Evolutionary conservation across 495 filamentous ascomycete genomes (phyloP).

Genomic region (Xylaria venustula): DNA sequence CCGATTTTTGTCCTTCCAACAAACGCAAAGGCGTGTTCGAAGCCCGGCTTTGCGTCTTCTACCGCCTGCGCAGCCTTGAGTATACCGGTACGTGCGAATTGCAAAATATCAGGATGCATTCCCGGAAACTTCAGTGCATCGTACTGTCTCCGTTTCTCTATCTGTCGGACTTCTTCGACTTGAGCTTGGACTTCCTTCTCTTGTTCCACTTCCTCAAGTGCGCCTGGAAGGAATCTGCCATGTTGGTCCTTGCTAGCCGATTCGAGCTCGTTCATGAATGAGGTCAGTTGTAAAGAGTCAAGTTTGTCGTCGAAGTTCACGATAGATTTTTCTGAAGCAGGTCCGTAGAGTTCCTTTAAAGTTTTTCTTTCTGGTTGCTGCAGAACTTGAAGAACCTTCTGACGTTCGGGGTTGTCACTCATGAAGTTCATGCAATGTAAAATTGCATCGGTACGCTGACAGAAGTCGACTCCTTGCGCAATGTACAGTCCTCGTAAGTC

Average conservation of each 20-base stretch:
- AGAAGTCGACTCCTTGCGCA: constrained; percentile 59
- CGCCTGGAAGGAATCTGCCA: constrained; percentile 1
- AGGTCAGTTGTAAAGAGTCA: constrained; percentile 7
- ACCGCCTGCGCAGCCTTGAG: constrained; percentile 1
- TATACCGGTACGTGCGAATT: constrained; percentile 25
- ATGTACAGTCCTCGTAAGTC: constrained; percentile 56
- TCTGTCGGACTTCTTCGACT: constrained; percentile 50
- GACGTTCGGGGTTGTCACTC: constrained; percentile 6
- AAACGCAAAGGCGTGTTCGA: constrained; percentile 27
- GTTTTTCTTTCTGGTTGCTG: constrained; percentile 39
- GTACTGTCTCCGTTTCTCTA: constrained; percentile 35
- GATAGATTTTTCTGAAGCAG: neutral
- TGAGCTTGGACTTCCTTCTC: constrained; percentile 49
- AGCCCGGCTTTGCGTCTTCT: constrained; percentile 6
- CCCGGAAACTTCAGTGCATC: constrained; percentile 31
- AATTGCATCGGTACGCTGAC: constrained; percentile 36
- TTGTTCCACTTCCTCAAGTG: constrained; percentile 53
- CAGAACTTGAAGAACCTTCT: constrained; percentile 22
- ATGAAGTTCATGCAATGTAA: constrained; percentile 23
- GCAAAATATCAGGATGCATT: constrained; percentile 24
- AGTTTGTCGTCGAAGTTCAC: neutral
- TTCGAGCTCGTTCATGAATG: constrained; percentile 10
- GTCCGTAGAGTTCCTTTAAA: constrained; percentile 33
- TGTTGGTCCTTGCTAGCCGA: neutral
- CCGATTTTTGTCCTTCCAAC: constrained; percentile 28